These are phyloP conservation scores for Camellia oleifera DNA, from an alignment of 179 eudicot genomes.

Conservation along the genomic window DNA sequence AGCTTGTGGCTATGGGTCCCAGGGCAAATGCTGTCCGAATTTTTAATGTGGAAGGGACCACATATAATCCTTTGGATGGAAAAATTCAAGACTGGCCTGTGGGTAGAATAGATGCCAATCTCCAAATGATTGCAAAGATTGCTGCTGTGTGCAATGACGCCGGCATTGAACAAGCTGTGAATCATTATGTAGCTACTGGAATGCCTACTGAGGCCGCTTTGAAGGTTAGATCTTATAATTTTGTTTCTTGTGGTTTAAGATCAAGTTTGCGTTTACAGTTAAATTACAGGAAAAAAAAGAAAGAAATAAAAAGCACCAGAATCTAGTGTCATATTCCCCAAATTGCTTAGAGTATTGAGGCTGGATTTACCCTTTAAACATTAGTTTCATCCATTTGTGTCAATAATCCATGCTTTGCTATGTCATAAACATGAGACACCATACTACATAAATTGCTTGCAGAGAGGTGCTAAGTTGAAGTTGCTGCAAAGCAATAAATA, in stretches of 20 bases:
- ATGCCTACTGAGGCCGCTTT: conserved; percentile 98
- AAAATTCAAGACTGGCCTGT: conserved; percentile 58
- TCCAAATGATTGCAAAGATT: conserved; percentile 79
- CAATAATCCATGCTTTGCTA: background rate
- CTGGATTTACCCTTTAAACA: background rate
- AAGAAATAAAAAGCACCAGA: background rate
- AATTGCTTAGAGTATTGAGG: background rate
- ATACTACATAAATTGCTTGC: too few relatives aligned
- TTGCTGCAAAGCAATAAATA: background rate
- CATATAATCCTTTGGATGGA: conserved; percentile 76
- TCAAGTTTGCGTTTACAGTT: background rate
- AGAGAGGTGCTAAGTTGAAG: background rate
- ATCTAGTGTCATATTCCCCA: background rate
- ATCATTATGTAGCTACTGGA: conserved; percentile 70
- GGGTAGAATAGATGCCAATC: conserved; percentile 65
- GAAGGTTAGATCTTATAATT: conserved; percentile 42
- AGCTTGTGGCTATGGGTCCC: conserved; percentile 80
- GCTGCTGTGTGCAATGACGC: conserved; percentile 88
- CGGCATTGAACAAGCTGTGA: conserved; percentile 63
- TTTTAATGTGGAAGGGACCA: conserved; percentile 79
- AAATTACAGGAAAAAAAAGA: background rate
- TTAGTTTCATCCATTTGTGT: background rate
- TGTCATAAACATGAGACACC: background rate
- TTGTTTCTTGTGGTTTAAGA: background rate
- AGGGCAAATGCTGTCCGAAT: conserved; percentile 32